phyloP scores from a whole-genome alignment of 129 eudicot species.

The Centella asiatica region DNA sequence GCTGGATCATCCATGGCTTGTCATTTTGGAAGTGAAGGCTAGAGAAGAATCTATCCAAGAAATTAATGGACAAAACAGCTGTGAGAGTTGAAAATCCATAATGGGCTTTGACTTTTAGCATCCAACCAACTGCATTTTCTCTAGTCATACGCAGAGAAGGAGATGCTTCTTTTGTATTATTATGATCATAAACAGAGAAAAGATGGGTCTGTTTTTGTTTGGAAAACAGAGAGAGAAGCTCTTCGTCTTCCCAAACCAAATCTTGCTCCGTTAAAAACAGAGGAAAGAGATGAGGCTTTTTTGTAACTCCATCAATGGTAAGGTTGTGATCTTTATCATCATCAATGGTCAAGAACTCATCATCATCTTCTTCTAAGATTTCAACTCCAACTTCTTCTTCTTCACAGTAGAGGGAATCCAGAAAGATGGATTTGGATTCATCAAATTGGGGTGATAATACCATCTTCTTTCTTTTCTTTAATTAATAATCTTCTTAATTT shows the following conservation, averaged over 20 bases:
- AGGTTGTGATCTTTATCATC: not conserved
- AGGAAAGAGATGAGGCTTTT: not conserved
- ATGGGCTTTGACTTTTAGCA: conserved; percentile 51
- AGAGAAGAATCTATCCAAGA: conserved; percentile 36
- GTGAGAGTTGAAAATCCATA: conserved; percentile 68
- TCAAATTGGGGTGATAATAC: conserved; percentile 12
- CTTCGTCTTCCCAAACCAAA: conserved; percentile 83
- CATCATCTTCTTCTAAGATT: conserved; percentile 15
- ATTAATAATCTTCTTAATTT: not conserved
- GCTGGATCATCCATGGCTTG: conserved; percentile 53
- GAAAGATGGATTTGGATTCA: conserved; percentile 20
- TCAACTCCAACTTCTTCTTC: conserved; percentile 41
- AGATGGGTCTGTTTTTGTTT: conserved; percentile 46
- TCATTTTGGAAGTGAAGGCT: conserved; percentile 23
- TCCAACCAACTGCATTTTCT: conserved; percentile 73
- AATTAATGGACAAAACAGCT: conserved; percentile 66
- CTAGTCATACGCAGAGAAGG: conserved; percentile 29
- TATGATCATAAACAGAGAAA: not conserved
- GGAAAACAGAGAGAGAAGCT: conserved; percentile 51
- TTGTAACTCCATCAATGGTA: not conserved
- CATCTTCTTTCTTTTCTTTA: conserved; percentile 11
- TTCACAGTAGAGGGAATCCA: conserved; percentile 69
- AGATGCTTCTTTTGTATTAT: conserved; percentile 7
- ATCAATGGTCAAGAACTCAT: no score
- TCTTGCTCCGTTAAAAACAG: conserved; percentile 39